phyloP scores from a whole-genome alignment of 805 yeast genomes.

The Dipodascopsis tothii region DNA sequence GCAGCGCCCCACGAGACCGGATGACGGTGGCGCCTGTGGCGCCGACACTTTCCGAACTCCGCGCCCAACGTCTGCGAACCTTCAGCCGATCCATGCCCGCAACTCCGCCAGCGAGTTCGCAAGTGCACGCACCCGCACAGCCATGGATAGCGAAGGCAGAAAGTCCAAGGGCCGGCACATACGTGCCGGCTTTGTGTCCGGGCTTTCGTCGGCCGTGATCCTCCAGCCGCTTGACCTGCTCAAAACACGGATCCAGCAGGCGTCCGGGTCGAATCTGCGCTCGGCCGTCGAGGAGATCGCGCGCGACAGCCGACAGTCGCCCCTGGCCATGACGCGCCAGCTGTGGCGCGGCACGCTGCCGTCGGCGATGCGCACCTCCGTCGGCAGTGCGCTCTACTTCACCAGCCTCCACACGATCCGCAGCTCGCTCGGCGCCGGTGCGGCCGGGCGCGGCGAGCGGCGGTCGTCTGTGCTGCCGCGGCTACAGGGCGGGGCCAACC shows the following conservation, averaged over 20 bases:
- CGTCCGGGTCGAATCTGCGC: conserved; percentile 5
- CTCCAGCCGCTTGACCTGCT: conserved; percentile 85
- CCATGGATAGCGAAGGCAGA: too few species aligned
- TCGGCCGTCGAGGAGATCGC: conserved; percentile 5
- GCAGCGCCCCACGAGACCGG: too few species aligned
- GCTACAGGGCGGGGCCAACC: conserved; percentile 59
- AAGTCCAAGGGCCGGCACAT: too few species aligned
- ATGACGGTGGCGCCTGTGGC: too few species aligned
- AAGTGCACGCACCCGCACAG: too few species aligned
- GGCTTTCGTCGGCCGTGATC: conserved; percentile 67
- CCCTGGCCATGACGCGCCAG: not conserved
- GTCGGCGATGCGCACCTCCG: conserved; percentile 78
- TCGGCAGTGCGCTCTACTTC: conserved; percentile 83
- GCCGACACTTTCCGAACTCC: too few species aligned
- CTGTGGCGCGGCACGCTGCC: conserved; percentile 95
- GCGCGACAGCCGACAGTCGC: too few species aligned
- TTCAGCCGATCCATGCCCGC: too few species aligned
- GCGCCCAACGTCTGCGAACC: too few species aligned
- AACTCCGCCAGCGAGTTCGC: too few species aligned
- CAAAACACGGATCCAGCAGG: conserved; percentile 79
- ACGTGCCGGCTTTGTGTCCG: conserved; percentile 64
- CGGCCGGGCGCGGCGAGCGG: conserved; percentile 6
- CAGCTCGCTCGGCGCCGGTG: not conserved
- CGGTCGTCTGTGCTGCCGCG: conserved; percentile 54
- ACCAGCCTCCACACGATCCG: conserved; percentile 62